phyloP scores from a whole-genome alignment of 2,329 filamentous ascomycete genomes.

The Nemania sp. region DNA sequence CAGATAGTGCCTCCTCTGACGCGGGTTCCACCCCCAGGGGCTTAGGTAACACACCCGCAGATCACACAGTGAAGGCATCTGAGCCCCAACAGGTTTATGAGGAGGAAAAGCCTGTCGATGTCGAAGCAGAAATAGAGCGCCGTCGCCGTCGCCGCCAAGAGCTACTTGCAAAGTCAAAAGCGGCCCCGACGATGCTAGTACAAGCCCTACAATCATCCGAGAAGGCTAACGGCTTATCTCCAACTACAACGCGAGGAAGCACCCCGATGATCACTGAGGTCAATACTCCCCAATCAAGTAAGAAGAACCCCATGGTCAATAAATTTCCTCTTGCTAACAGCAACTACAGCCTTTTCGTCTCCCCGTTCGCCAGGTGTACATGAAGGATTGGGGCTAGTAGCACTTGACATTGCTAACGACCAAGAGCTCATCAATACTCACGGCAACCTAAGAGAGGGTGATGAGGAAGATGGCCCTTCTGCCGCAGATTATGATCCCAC shows the following conservation, averaged over 20 bases:
- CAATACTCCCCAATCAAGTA: slow-evolving; percentile 63
- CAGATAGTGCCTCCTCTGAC: slow-evolving; percentile 70
- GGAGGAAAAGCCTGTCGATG: slow-evolving; percentile 74
- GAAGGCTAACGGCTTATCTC: slow-evolving; percentile 68
- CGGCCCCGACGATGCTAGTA: slow-evolving; percentile 78
- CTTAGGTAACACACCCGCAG: slow-evolving; percentile 58
- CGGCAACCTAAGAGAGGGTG: slow-evolving; percentile 53
- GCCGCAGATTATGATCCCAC: slow-evolving; percentile 84
- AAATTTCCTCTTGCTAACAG: slow-evolving; percentile 39
- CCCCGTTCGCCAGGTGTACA: slow-evolving; percentile 59
- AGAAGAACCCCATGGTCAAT: slow-evolving; percentile 38
- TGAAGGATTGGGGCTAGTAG: slow-evolving; percentile 67
- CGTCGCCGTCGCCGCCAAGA: slow-evolving; percentile 86
- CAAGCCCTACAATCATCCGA: slow-evolving; percentile 76
- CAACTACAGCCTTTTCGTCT: slow-evolving; percentile 48
- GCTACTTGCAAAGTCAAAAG: slow-evolving; percentile 84
- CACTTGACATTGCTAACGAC: slow-evolving; percentile 74
- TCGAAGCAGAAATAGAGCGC: slow-evolving; percentile 85
- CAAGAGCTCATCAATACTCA: slow-evolving; percentile 74
- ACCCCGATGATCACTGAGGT: slow-evolving; percentile 55
- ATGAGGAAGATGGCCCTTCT: slow-evolving; percentile 75
- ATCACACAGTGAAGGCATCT: slow-evolving; percentile 46
- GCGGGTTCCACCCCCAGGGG: slow-evolving; percentile 75
- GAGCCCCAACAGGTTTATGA: slow-evolving; percentile 60
- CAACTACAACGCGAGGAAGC: slow-evolving; percentile 60